Evolutionary conservation across 768 basidiomycete species (phyloP).

Genomic region (Termitomyces heimii): DNA sequence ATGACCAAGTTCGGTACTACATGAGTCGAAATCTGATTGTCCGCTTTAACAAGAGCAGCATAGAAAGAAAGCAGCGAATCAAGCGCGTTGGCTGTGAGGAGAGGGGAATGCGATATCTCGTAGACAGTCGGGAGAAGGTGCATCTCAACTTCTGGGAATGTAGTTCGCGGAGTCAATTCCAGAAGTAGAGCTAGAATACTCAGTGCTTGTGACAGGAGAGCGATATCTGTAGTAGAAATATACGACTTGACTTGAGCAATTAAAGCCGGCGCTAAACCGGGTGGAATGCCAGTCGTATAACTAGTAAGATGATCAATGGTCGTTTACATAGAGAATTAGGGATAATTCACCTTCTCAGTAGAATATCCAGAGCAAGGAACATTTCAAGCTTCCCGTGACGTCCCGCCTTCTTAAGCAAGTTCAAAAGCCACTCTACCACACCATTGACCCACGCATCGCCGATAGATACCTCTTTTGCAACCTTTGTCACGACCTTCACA

Average conservation of each 20-base stretch:
- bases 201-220: constrained; percentile 69
- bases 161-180: constrained; percentile 54
- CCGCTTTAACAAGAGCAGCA: constrained; percentile 73
- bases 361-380: constrained; percentile 69
- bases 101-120: constrained; percentile 69
- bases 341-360: constrained; percentile 54
- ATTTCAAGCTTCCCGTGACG: constrained; percentile 73
- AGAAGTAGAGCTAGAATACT: constrained; percentile 63
- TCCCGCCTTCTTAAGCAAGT: constrained; percentile 72
- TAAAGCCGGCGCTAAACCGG: constrained; percentile 53
- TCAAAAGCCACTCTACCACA: constrained; percentile 72
- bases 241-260: constrained; percentile 73
- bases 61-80: constrained; percentile 85
- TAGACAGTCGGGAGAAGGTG: constrained; percentile 63
- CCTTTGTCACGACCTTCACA: constrained; percentile 76
- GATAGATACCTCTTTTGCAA: constrained; percentile 70
- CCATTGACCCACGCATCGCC: constrained; percentile 78
- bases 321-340: background rate
- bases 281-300: constrained; percentile 41
- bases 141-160: constrained; percentile 76
- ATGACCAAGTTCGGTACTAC: constrained; percentile 72
- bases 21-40: constrained; percentile 76
- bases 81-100: constrained; percentile 69
- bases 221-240: constrained; percentile 70
- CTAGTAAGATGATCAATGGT: constrained; percentile 13